Evolutionary conservation across 2,329 filamentous ascomycete species (phyloP).

Genomic region (Colletotrichum chlorophyti): DNA sequence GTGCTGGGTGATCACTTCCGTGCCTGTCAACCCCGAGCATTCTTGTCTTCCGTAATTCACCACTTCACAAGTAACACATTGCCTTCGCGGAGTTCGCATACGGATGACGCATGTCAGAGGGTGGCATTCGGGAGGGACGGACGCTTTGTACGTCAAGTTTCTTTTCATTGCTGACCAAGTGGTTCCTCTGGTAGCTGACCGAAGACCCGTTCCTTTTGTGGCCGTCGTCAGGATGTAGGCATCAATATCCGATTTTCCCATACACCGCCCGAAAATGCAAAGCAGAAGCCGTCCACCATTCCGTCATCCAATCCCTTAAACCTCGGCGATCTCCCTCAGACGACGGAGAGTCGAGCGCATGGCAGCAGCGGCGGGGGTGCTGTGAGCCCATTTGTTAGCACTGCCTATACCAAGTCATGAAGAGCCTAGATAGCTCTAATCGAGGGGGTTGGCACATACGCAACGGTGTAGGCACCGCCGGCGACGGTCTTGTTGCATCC

Average conservation of each 20-base stretch:
- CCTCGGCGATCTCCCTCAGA: constrained; percentile 96
- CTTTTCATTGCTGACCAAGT: constrained; percentile 52
- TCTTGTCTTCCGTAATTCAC: background rate
- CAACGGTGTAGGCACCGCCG: constrained; percentile 92
- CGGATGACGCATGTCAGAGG: constrained; percentile 5
- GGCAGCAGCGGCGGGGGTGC: constrained; percentile 90
- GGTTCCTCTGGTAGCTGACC: constrained; percentile 43
- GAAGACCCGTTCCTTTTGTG: constrained; percentile 40
- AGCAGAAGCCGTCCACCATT: constrained; percentile 43
- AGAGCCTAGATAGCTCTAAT: too few relatives aligned
- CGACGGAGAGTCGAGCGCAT: constrained; percentile 96
- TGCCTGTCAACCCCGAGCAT: constrained; percentile 2
- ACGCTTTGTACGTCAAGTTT: constrained; percentile 33
- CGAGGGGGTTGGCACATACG: constrained; percentile 71
- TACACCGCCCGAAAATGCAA: constrained; percentile 56
- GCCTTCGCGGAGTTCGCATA: constrained; percentile 2
- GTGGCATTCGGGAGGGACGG: constrained; percentile 22
- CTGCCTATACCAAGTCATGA: background rate
- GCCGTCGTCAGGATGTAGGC: constrained; percentile 51
- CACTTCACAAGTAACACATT: constrained; percentile 14
- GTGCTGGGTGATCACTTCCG: background rate
- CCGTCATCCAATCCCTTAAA: constrained; percentile 62
- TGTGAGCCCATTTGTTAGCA: constrained; percentile 48
- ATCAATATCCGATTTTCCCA: constrained; percentile 50
- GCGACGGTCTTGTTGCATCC: constrained; percentile 90